Base-by-base conservation (phyloP, 2,329 filamentous ascomycete genomes). In the Coniella vitis region DNA sequence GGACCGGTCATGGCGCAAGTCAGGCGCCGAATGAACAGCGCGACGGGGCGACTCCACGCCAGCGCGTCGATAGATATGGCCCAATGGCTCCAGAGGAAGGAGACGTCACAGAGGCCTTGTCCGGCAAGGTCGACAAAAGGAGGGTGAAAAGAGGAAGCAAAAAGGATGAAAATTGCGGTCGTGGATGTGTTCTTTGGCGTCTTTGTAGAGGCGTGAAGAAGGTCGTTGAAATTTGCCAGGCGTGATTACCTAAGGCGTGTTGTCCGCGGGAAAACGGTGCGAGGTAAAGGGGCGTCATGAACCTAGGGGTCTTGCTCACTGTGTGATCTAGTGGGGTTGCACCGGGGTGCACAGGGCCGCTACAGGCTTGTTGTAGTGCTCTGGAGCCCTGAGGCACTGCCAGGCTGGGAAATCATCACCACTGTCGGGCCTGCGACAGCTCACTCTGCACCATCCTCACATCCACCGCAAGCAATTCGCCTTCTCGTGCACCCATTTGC, bases 1-100 rank as follows among this genome's bases (percentile, higher is more conserved):
- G 39, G 34, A n/a, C 42, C 36, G 17, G 48, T 42, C 40, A 53
- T 45, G 25, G 45, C 48, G 44, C 48, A 40, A 13, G 38, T 43
- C 25, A 45, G 31, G 37, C 51, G 44, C 47, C 21, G n/a, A 17
- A 32, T 13, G 48, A 45, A 41, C 36, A 42, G 48, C 44, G 43
- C 45, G 32, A 45, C 21, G 19, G 45, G 34, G 29, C 40, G 48
- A 22, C 25, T 45, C 10, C 35, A 35, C 35, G 45, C 44, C 51
- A 53, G 36, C 13, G 29, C n/a, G 5, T 53, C 35, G 40, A 42
- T 37, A 14, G 13, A 21, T 14, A 19, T 16, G 36, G 45, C 45
- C 37, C 20, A 35, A 40, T 19, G 39, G 37, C 36, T 22, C 36
- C 45, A 13, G n/a, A 17, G 17, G 4, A n/a, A 22, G 4, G 20